Evolutionary conservation across 139 green algal genomes (phyloP).

Genomic region (Chlorella sp.): DNA sequence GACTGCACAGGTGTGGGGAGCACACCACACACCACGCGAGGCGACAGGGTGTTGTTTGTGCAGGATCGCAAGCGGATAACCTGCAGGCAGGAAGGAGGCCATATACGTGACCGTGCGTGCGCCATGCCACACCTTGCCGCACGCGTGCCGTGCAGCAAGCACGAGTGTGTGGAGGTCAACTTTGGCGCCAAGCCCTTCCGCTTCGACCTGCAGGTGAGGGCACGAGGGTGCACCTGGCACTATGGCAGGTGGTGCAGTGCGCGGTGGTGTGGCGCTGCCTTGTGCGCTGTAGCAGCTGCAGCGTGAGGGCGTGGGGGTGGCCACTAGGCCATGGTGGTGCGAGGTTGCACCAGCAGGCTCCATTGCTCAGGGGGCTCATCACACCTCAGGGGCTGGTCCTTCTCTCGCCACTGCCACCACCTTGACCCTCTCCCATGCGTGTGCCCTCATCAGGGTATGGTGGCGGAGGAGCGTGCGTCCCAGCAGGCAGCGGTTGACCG

Average conservation of each 20-base stretch:
- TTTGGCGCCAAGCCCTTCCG: slow-evolving; percentile 72
- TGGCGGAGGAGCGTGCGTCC: background rate
- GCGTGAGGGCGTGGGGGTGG: too few relatives aligned
- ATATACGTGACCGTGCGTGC: too few relatives aligned
- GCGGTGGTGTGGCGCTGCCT: too few relatives aligned
- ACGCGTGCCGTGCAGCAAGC: slow-evolving; percentile 48
- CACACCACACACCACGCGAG: too few relatives aligned
- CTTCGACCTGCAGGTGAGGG: slow-evolving; percentile 66
- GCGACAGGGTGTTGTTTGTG: too few relatives aligned
- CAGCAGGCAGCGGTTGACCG: background rate
- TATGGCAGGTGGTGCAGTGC: background rate
- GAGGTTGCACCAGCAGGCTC: background rate
- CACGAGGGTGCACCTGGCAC: background rate
- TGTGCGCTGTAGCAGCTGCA: background rate
- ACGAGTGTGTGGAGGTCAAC: slow-evolving; percentile 67
- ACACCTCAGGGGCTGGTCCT: background rate
- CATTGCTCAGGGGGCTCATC: background rate
- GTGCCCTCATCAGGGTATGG: background rate
- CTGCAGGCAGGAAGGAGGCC: too few relatives aligned
- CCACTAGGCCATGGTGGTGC: background rate
- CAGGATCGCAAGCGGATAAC: too few relatives aligned
- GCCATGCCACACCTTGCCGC: too few relatives aligned
- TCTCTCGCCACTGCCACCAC: background rate
- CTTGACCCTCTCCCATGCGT: background rate
- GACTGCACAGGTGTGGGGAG: slow-evolving; percentile 66